Percentiles rank a stretch among this genome's conserved stretches.
Conservation (phyloP, 2,329 filamentous ascomycete species). For the Cercospora janseana region DNA sequence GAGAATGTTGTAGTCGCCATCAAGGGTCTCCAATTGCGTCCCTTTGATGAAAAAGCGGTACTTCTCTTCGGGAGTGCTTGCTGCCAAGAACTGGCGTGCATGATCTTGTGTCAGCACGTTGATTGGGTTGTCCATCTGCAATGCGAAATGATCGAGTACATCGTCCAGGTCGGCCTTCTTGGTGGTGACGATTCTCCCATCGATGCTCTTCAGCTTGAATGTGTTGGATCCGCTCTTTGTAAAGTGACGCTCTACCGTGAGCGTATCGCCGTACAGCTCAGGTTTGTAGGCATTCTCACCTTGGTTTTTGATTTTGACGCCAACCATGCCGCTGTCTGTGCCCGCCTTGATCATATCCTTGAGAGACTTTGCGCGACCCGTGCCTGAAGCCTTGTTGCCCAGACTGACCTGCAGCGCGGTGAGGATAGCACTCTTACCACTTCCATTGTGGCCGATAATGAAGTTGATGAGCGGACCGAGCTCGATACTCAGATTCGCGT, state of each 20-base stretch:
- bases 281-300: conserved; percentile 80
- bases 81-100: conserved; percentile 87
- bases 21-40: conserved; percentile 87
- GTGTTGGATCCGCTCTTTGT: conserved; percentile 65
- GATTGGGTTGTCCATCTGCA: conserved; percentile 96
- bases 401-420: conserved; percentile 91
- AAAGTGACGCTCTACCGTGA: conserved; percentile 90
- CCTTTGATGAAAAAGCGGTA: conserved; percentile 97
- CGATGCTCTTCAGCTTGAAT: conserved; percentile 80
- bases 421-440: conserved; percentile 92
- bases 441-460: conserved; percentile 95
- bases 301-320: conserved; percentile 86
- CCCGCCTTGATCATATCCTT: conserved; percentile 92
- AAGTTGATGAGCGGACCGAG: conserved; percentile 97
- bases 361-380: conserved; percentile 85
- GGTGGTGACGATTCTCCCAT: conserved; percentile 69
- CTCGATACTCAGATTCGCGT: conserved; percentile 73
- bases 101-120: conserved; percentile 95
- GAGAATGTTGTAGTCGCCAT: conserved; percentile 84
- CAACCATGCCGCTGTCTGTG: conserved; percentile 67
- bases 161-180: conserved; percentile 88
- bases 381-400: conserved; percentile 89
- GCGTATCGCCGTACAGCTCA: conserved; percentile 77
- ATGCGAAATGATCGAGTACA: conserved; percentile 85
- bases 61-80: conserved; percentile 77